These are phyloP conservation scores for Auriscalpium vulgare DNA, from an alignment of 768 basidiomycete genomes.

Conservation along the genomic window DNA sequence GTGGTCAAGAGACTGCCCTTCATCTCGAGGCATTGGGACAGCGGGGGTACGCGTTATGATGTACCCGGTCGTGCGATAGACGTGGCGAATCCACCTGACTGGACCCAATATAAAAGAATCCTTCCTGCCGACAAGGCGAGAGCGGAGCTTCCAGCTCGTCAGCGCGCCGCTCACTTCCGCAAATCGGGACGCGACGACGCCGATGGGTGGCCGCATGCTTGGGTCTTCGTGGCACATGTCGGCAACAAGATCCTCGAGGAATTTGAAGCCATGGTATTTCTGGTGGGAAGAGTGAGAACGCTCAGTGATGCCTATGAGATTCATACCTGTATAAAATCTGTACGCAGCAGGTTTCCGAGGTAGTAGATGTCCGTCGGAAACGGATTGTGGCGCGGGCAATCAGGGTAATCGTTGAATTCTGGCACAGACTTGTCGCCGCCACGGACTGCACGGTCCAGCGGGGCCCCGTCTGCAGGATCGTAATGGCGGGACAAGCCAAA, in stretches of 20 bases:
- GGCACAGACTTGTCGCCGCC: conserved; percentile 21
- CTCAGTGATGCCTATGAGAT: background rate
- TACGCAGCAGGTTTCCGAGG: conserved; percentile 17
- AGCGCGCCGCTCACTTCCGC: too few relatives aligned
- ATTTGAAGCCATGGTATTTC: conserved; percentile 8
- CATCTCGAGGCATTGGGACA: too few relatives aligned
- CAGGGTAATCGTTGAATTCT: conserved; percentile 9
- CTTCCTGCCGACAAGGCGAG: too few relatives aligned
- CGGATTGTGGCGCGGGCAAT: conserved; percentile 9
- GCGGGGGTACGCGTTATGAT: too few relatives aligned
- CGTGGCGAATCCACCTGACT: too few relatives aligned
- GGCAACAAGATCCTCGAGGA: conserved; percentile 7
- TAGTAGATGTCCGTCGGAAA: conserved; percentile 21
- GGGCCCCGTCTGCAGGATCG: background rate
- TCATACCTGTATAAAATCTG: conserved; percentile 13
- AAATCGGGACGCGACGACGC: conserved; percentile 29
- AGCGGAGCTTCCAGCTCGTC: too few relatives aligned
- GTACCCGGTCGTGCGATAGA: too few relatives aligned
- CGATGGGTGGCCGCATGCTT: conserved; percentile 27
- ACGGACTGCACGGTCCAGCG: conserved; percentile 12
- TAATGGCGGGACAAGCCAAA: conserved; percentile 22
- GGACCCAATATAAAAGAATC: too few relatives aligned
- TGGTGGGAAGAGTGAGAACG: background rate
- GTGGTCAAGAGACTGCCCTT: too few relatives aligned
- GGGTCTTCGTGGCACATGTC: conserved; percentile 32